Conservation (phyloP, 169 alveolate species). For the Eimeria sp. region DNA sequence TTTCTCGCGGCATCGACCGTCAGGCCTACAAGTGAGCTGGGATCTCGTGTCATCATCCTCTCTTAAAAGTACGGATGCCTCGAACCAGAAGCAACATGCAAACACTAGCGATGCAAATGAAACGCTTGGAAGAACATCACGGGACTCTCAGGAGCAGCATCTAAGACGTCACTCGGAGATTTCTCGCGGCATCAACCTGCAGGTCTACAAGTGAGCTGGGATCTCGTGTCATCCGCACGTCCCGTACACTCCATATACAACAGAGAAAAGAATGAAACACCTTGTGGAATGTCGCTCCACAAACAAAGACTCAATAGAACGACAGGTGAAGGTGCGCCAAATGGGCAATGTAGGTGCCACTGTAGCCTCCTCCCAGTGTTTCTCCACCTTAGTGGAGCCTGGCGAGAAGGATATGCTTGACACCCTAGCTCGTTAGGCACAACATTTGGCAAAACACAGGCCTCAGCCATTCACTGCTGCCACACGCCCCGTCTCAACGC, state of each 20-base stretch:
- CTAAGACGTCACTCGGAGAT: slow-evolving; percentile 69
- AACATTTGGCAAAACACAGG: not conserved
- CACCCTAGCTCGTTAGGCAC: not conserved
- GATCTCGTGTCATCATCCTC: slow-evolving; percentile 85
- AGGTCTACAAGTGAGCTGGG: slow-evolving; percentile 91
- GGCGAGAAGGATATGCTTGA: slow-evolving; percentile 66
- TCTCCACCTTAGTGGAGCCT: slow-evolving; percentile 4
- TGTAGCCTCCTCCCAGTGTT: slow-evolving; percentile 38
- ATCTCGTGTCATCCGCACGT: slow-evolving; percentile 85
- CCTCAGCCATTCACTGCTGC: not conserved
- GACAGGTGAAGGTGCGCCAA: slow-evolving; percentile 60
- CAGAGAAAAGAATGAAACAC: slow-evolving; percentile 13
- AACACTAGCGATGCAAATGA: not conserved
- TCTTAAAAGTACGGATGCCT: not conserved
- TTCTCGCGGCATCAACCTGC: slow-evolving; percentile 85
- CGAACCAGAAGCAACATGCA: not conserved
- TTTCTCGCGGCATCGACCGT: slow-evolving; percentile 85
- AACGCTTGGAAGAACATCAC: not conserved
- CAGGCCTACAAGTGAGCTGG: slow-evolving; percentile 90
- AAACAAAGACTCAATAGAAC: slow-evolving; percentile 1
- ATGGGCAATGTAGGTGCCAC: slow-evolving; percentile 39
- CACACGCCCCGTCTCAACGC: not conserved
- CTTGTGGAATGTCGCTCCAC: slow-evolving; percentile 2
- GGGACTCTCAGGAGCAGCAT: slow-evolving; percentile 45
- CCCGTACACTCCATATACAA: not conserved